Percentiles rank a stretch among this genome's conserved stretches.
Evolutionary conservation across 2,329 filamentous ascomycete genomes (phyloP).

Genomic region (Ophiostoma populinum): DNA sequence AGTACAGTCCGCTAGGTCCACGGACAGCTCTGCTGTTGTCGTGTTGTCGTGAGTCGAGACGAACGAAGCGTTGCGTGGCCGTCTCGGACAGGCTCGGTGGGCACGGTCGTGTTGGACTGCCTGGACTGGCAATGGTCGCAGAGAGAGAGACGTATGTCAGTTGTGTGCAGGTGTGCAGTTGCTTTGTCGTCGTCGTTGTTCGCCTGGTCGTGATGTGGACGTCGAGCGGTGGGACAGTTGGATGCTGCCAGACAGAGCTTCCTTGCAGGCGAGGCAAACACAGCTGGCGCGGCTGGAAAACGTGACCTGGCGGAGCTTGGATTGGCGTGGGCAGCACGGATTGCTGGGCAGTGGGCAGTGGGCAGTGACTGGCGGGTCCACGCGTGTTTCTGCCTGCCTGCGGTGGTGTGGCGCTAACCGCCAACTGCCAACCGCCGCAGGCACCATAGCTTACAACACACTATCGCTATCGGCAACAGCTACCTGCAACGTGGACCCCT

Average conservation of each 20-base stretch:
- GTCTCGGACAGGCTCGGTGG: too few species aligned
- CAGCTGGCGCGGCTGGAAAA: constrained; percentile 18
- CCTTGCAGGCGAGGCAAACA: constrained; percentile 17
- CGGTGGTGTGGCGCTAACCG: not conserved
- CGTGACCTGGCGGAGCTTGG: constrained; percentile 9
- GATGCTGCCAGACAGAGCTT: constrained; percentile 7
- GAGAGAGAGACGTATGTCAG: constrained; percentile 3
- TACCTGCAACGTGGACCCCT: constrained; percentile 1
- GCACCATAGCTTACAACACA: too few species aligned
- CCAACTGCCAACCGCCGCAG: too few species aligned
- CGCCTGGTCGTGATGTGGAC: constrained; percentile 3
- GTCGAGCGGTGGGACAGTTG: constrained; percentile 1
- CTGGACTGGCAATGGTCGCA: constrained; percentile 1
- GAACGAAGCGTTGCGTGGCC: too few species aligned
- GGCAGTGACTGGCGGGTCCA: constrained; percentile 3
- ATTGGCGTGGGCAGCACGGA: not conserved
- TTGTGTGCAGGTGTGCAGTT: too few species aligned
- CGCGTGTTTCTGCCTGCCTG: constrained; percentile 8
- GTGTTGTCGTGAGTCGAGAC: too few species aligned
- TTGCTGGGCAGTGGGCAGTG: not conserved
- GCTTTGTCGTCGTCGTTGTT: not conserved
- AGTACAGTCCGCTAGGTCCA: too few species aligned
- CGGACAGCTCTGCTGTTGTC: too few species aligned
- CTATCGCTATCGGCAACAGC: too few species aligned
- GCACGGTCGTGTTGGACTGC: too few species aligned